Percentiles rank a stretch among this genome's conserved stretches.
phyloP scores from a whole-genome alignment of 768 basidiomycete species.

The Boletus rex-veris region DNA sequence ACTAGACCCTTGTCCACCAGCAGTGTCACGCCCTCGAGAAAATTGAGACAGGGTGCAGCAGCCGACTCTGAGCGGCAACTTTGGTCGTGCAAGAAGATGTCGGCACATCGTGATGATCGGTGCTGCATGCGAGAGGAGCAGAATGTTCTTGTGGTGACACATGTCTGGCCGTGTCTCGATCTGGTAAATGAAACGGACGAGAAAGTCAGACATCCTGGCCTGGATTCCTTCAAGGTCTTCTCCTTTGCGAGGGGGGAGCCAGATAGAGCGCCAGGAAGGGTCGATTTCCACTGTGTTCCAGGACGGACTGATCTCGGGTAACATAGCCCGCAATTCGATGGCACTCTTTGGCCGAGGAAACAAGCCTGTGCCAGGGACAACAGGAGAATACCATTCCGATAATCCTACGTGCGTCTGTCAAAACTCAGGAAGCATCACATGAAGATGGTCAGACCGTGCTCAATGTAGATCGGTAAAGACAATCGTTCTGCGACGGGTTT shows the following conservation, averaged over 20 bases:
- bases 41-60: constrained; percentile 71
- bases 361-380: constrained; percentile 59
- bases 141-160: constrained; percentile 45
- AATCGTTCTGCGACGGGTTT: constrained; percentile 61
- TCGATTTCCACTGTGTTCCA: constrained; percentile 65
- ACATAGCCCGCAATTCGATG: constrained; percentile 48
- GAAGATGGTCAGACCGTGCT: constrained; percentile 54
- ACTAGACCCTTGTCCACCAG: constrained; percentile 36
- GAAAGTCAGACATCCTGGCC: constrained; percentile 51
- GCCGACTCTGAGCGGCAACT: constrained; percentile 58
- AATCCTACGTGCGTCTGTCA: constrained; percentile 41
- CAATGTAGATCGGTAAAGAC: constrained; percentile 66
- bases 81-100: constrained; percentile 51
- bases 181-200: constrained; percentile 48
- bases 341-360: constrained; percentile 72
- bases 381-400: constrained; percentile 79
- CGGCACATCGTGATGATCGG: constrained; percentile 65
- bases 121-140: constrained; percentile 75
- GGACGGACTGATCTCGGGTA: constrained; percentile 54
- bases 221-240: constrained; percentile 66
- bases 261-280: constrained; percentile 58
- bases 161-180: constrained; percentile 43
- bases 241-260: constrained; percentile 69
- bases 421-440: constrained; percentile 7
- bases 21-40: constrained; percentile 31